phyloP scores from a whole-genome alignment of 805 yeast species.

The Lachancea sp. region DNA sequence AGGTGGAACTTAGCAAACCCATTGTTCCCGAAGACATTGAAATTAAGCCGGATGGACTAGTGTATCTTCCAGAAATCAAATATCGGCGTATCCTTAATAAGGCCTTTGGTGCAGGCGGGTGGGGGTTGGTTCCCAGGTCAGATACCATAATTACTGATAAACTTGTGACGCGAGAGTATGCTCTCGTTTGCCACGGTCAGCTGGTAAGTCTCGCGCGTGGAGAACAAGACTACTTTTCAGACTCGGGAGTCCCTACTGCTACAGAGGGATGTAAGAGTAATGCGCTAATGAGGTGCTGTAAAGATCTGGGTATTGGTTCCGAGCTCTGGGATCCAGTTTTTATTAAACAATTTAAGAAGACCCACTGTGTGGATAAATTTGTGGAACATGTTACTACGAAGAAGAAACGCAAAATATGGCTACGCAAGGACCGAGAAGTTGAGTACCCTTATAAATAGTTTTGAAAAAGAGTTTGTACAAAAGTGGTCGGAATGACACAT shows the following conservation, averaged over 20 bases:
- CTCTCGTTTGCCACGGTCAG: conserved; percentile 77
- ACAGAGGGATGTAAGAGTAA: conserved; percentile 96
- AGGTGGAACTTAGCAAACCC: conserved; percentile 53
- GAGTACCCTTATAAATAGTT: conserved; percentile 74
- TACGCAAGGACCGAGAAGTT: conserved; percentile 71
- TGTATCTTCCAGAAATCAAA: conserved; percentile 91
- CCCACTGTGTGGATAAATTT: conserved; percentile 71
- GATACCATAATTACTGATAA: conserved; percentile 71
- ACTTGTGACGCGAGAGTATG: conserved; percentile 84
- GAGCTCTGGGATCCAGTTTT: conserved; percentile 97
- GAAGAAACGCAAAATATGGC: conserved; percentile 88
- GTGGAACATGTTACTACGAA: conserved; percentile 79
- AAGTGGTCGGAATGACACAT: no score
- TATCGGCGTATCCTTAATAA: conserved; percentile 81
- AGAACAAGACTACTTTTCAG: conserved; percentile 86
- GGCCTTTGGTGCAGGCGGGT: conserved; percentile 98
- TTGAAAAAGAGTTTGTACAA: not conserved
- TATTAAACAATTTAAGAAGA: conserved; percentile 59
- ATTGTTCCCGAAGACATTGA: conserved; percentile 74
- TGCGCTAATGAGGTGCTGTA: conserved; percentile 96
- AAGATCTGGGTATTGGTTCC: conserved; percentile 92
- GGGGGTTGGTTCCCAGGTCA: conserved; percentile 95
- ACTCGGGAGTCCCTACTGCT: conserved; percentile 86
- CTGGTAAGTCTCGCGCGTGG: conserved; percentile 91
- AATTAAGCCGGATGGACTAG: conserved; percentile 89